Base-by-base conservation (phyloP, 805 yeast species). In the Metschnikowia peoriensis region DNA sequence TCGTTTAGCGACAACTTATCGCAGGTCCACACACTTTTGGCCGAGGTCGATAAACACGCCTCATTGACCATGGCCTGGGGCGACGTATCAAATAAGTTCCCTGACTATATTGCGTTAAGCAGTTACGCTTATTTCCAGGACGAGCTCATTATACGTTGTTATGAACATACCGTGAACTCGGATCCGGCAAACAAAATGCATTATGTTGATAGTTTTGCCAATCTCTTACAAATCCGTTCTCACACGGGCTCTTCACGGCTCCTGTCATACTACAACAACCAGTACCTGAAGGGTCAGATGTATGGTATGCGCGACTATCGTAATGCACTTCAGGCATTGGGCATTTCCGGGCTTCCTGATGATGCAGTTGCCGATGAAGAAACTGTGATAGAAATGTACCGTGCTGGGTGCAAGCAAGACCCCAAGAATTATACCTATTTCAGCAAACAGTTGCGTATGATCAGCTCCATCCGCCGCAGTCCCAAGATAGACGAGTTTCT, bases 111-210 rank as follows among this genome's bases (percentile, higher is more conserved):
- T 11, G 62, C 62, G 35, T 59, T 75, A 45, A 71, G 72, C 53
- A 50, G 62, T 28, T 62, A 65, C 44, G 52, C 67, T 1, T 70
- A 61, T 51, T 74, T 67, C 59, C 71, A 65, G 43, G 78, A 75
- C 51, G 79, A 75, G 54, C 58, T 72, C 47, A 66, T 73, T 17
- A 71, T 73, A 28, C 66, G 66, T 48, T 72, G 78, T 52, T 75
- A 70, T 53, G 78, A 75, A 52, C 64, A 63, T 50, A 68, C 77
- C 1, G 63, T 69, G 7, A 56, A 60, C 12, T 66, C 74, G 0
- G 78, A 75, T 49, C 63, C 64, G 6, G 41, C 7, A 0, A 72
- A 73, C 58, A 65, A 65, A 40, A 50, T 72, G 49, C 58, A 65
- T 47, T 75, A 75, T 49, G 75, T 74, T 15, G 79, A 75, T 51